A percentile compares a stretch with the other conserved stretches of the same genome.
These are phyloP conservation scores for Polygonum maritimum DNA, from an alignment of 148 eudicot species.

Conservation along the genomic window DNA sequence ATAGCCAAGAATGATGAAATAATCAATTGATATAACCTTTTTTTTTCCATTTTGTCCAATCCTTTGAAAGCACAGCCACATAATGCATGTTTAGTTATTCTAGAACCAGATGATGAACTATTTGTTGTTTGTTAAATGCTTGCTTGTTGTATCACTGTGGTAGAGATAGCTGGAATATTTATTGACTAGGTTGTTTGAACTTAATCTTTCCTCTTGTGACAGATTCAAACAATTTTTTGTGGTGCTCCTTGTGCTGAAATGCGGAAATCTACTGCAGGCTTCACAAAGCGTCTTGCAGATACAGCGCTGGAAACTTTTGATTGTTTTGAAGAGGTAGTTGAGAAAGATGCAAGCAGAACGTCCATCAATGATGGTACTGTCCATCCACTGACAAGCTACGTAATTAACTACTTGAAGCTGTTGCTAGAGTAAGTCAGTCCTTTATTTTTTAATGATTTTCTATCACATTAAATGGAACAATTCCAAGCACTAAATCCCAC, in stretches of 20 bases:
- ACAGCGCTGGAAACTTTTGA: constrained; percentile 91
- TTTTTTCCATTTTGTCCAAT: not conserved
- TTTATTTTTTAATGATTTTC: not conserved
- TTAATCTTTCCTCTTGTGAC: constrained; percentile 14
- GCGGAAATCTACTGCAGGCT: constrained; percentile 76
- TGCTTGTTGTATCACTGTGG: not conserved
- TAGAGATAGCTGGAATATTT: not conserved
- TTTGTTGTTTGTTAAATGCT: not conserved
- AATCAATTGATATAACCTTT: not conserved
- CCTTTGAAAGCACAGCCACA: not conserved
- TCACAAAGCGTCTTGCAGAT: constrained; percentile 91
- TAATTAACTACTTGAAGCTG: constrained; percentile 93
- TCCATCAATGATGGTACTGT: constrained; percentile 92
- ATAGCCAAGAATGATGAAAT: not conserved
- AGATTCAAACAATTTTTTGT: constrained; percentile 74
- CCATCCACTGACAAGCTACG: constrained; percentile 98
- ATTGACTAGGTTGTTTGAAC: not conserved
- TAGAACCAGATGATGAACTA: not conserved
- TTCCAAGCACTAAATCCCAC: not conserved
- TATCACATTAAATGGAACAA: not conserved
- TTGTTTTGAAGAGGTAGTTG: constrained; percentile 98
- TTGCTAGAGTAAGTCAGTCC: constrained; percentile 69
- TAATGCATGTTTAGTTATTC: not conserved
- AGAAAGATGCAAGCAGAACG: constrained; percentile 94
- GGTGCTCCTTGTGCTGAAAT: constrained; percentile 87